Evolutionary conservation across 768 basidiomycete species (phyloP).

Genomic region (Boletus huronensis): DNA sequence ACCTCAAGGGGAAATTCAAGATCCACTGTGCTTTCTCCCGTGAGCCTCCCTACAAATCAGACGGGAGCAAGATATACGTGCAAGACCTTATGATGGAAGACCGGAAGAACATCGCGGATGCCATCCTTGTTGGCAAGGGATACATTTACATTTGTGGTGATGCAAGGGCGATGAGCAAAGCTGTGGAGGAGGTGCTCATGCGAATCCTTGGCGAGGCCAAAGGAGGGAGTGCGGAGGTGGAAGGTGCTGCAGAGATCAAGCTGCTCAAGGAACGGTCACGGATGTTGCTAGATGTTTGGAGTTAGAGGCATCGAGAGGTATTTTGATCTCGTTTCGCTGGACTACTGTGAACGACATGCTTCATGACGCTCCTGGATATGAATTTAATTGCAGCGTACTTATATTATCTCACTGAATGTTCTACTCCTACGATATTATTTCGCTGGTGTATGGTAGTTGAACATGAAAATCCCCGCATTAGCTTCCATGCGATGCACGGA

Average conservation of each 20-base stretch:
- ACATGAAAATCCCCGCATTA: background rate
- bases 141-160: slow-evolving; percentile 97
- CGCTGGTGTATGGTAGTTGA: background rate
- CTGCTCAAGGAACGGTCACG: slow-evolving; percentile 91
- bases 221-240: slow-evolving; percentile 82
- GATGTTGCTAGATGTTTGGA: slow-evolving; percentile 87
- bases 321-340: background rate
- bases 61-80: slow-evolving; percentile 97
- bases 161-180: slow-evolving; percentile 93
- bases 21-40: slow-evolving; percentile 91
- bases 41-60: slow-evolving; percentile 78
- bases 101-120: slow-evolving; percentile 75
- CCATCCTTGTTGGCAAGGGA: slow-evolving; percentile 92
- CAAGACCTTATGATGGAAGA: slow-evolving; percentile 94
- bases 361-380: slow-evolving; percentile 10
- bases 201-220: slow-evolving; percentile 89
- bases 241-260: slow-evolving; percentile 90
- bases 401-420: slow-evolving; percentile 6
- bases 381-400: slow-evolving; percentile 7
- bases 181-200: slow-evolving; percentile 87
- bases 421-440: background rate
- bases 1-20: slow-evolving; percentile 88
- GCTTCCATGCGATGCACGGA: background rate
- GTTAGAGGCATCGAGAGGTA: slow-evolving; percentile 41
- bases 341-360: slow-evolving; percentile 2